Conservation (phyloP, 2,329 filamentous ascomycete genomes). For the Thermothelomyces thermophilus region DNA sequence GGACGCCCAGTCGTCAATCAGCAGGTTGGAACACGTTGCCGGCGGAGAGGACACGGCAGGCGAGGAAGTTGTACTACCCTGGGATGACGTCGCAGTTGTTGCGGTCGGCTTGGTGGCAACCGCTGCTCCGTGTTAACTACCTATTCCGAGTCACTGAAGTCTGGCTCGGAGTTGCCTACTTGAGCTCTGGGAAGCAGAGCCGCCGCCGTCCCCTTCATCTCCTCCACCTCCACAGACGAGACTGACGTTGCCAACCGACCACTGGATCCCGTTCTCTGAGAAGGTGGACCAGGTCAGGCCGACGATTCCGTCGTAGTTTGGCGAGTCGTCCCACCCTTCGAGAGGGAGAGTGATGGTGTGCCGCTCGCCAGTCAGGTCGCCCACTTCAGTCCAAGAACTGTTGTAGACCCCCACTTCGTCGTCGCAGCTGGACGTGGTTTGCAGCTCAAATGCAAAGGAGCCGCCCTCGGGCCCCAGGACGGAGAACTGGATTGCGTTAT, state of each 20-base stretch:
- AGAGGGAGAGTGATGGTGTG: constrained; percentile 47
- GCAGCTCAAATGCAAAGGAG: constrained; percentile 39
- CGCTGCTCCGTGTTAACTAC: constrained; percentile 9
- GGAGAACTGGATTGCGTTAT: constrained; percentile 41
- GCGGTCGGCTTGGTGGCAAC: constrained; percentile 11
- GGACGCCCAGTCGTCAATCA: constrained; percentile 54
- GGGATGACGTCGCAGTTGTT: constrained; percentile 8
- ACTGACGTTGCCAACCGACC: constrained; percentile 25
- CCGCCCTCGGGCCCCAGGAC: constrained; percentile 39
- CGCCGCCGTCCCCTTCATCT: not conserved
- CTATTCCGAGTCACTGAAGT: not conserved
- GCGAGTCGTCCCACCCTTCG: constrained; percentile 39
- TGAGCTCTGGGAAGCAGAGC: constrained; percentile 1
- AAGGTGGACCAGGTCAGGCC: constrained; percentile 25
- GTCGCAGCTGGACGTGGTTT: constrained; percentile 32
- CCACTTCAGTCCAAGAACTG: constrained; percentile 25
- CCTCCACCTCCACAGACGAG: constrained; percentile 35
- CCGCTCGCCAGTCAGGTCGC: constrained; percentile 41
- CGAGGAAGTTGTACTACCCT: constrained; percentile 4
- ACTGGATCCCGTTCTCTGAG: constrained; percentile 16
- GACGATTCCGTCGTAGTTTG: constrained; percentile 42
- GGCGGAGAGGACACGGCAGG: constrained; percentile 17
- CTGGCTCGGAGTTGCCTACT: constrained; percentile 4
- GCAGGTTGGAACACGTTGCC: constrained; percentile 24
- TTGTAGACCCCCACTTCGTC: constrained; percentile 10